Evolutionary conservation across 441 rosid genomes (phyloP), one percentile per base, ranked within the genome.

Genomic region (Manihot esculenta): DNA sequence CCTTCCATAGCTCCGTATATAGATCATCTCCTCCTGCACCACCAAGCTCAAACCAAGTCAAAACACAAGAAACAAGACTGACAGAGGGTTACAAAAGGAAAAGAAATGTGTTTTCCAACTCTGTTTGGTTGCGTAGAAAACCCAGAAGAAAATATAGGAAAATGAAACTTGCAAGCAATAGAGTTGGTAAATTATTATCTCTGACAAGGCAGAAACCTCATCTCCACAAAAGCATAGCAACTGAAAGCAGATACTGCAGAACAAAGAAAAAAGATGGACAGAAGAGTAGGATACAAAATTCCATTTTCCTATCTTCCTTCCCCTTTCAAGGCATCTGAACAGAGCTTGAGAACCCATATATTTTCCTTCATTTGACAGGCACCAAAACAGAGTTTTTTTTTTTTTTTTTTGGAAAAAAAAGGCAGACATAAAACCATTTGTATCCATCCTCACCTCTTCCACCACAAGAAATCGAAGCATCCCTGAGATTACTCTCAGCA

Each of bases 1-100:
- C 91, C 77, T 85, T 86, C 97, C 98, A 90, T 45, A 89, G 80
- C 87, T 92, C 90, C 72, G 51, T 66, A 57, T 90, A 85, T 65
- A 92, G 83, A 74, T 82, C 87, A 74, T 85, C 89, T 64, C 74
- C 82, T 58, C 75, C 75, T 35, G 74, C 56, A 66, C 82, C 81
- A 45, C 41, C 56, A 60, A 64, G 65, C 66, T 20, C 53, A 58
- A 24, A 55, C 18, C 30, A 80, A 59, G 73, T 65, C 21, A 42
- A 24, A 51, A 38, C 42, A 38, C 42, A 38, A 38, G 42, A 38
- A 7, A 47, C 2, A 58, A 55, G 3, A 17, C 13, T 9, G 18
- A 20, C 9, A 38, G 42, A 38, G 42, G 8, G 42, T 38, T 1
- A 38, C 7, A 23, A 3, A 21, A 54, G 26, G 14, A 54, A 12